Conservation (phyloP, 768 basidiomycete species). For the Tremella yokohamensis region DNA sequence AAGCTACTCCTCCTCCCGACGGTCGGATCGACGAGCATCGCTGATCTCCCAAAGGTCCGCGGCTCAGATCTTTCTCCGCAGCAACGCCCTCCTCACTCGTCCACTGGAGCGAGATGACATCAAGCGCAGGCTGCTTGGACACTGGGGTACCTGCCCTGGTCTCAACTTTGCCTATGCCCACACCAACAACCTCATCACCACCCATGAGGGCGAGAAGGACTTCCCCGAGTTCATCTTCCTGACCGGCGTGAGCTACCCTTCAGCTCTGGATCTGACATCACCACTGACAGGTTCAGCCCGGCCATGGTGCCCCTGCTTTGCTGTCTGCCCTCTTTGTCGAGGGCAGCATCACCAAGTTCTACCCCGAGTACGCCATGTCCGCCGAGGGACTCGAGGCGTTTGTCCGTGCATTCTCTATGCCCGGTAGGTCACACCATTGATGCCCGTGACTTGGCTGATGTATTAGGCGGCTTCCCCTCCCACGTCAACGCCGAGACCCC, state of each 20-base stretch:
- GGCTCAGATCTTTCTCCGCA: constrained; percentile 62
- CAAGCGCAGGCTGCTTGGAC: constrained; percentile 75
- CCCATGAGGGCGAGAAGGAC: constrained; percentile 39
- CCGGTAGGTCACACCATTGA: constrained; percentile 77
- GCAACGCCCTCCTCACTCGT: constrained; percentile 66
- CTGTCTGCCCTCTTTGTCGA: constrained; percentile 85
- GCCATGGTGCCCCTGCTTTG: constrained; percentile 81
- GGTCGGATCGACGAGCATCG: too few species aligned
- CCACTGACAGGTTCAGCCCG: constrained; percentile 46
- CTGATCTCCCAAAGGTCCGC: neutral
- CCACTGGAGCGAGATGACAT: constrained; percentile 63
- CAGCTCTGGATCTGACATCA: neutral
- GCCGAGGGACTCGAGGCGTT: constrained; percentile 56
- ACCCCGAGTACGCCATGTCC: constrained; percentile 53
- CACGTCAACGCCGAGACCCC: constrained; percentile 70
- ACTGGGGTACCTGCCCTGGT: constrained; percentile 72
- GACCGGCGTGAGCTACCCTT: constrained; percentile 56
- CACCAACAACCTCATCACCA: constrained; percentile 56
- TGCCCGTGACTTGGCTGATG: constrained; percentile 32
- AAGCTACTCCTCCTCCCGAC: constrained; percentile 8
- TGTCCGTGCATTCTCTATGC: constrained; percentile 70
- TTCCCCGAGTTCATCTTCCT: constrained; percentile 66
- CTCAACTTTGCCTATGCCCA: constrained; percentile 70
- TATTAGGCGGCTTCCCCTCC: neutral
- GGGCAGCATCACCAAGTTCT: constrained; percentile 57